A percentile compares a stretch with the other conserved stretches of the same genome.
Evolutionary conservation across 164 flowering plant genomes (phyloP).

Genomic region (Cinnamomum chago): DNA sequence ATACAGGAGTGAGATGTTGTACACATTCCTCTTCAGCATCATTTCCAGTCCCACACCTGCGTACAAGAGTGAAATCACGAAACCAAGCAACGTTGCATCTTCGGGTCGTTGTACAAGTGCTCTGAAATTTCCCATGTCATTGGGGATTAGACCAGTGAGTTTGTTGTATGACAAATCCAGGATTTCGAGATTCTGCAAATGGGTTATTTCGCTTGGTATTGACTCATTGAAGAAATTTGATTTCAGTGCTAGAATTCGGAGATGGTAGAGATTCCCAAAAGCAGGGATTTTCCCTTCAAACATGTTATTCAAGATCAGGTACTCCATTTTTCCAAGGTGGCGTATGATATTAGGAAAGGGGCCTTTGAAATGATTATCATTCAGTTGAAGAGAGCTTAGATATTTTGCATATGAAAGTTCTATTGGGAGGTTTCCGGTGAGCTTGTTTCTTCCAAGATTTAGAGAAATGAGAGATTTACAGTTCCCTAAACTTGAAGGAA

Average conservation of each 20-base stretch:
- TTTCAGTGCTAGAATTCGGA: not conserved
- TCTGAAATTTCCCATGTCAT: not conserved
- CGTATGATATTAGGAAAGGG: constrained; percentile 12
- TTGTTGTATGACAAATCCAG: not conserved
- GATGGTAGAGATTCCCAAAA: not conserved
- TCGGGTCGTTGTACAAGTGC: not conserved
- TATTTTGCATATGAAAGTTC: not conserved
- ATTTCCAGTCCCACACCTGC: not conserved
- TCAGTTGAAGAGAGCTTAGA: not conserved
- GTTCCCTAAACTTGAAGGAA: constrained; percentile 9
- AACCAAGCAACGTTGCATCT: not conserved
- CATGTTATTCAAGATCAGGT: constrained; percentile 8
- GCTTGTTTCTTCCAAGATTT: constrained; percentile 13
- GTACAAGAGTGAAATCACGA: not conserved
- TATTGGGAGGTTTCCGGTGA: constrained; percentile 9
- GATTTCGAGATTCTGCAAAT: not conserved
- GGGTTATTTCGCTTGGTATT: not conserved
- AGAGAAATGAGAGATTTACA: constrained; percentile 18
- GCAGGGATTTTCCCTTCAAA: constrained; percentile 14
- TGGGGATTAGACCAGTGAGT: not conserved
- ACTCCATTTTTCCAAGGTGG: not conserved
- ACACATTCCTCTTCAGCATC: not conserved
- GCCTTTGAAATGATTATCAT: constrained; percentile 7
- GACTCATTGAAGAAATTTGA: constrained; percentile 1
- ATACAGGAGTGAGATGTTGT: not conserved